A percentile compares a stretch with the other conserved stretches of the same genome.
Evolutionary conservation across 2,329 filamentous ascomycete species (phyloP).

Genomic region (Fusarium odoratissimum): DNA sequence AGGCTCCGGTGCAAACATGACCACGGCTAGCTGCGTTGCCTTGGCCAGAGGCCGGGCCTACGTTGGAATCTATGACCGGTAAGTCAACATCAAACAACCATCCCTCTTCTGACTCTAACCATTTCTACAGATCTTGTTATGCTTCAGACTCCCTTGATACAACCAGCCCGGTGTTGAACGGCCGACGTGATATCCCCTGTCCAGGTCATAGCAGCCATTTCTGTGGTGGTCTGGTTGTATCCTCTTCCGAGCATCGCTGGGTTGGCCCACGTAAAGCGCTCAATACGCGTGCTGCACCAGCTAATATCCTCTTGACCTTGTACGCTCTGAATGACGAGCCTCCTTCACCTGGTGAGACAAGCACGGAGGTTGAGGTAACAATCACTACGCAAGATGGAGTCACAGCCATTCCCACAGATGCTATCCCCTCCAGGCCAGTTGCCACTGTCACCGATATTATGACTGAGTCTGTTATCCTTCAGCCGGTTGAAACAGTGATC

Average conservation of each 20-base stretch:
- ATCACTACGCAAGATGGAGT: neutral
- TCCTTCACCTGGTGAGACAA: fast-evolving
- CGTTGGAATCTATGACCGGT: neutral
- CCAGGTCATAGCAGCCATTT: neutral
- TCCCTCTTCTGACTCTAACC: fast-evolving
- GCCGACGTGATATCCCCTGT: neutral
- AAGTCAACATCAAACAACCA: fast-evolving
- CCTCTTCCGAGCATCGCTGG: neutral
- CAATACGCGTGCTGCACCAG: neutral
- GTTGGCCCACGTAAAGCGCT: neutral
- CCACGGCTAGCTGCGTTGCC: neutral
- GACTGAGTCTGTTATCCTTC: fast-evolving
- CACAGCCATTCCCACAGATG: fast-evolving
- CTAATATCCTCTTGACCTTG: neutral
- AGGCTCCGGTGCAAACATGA: neutral
- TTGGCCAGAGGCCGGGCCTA: neutral
- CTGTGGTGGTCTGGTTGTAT: neutral
- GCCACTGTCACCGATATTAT: fast-evolving
- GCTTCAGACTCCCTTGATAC: neutral
- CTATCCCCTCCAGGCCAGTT: fast-evolving
- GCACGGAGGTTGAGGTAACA: fast-evolving
- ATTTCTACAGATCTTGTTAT: neutral
- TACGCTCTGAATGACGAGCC: neutral
- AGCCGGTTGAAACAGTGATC: neutral
- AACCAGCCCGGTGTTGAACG: neutral